Conservation (phyloP, 805 yeast species). For the Yamadazyma sp. region DNA sequence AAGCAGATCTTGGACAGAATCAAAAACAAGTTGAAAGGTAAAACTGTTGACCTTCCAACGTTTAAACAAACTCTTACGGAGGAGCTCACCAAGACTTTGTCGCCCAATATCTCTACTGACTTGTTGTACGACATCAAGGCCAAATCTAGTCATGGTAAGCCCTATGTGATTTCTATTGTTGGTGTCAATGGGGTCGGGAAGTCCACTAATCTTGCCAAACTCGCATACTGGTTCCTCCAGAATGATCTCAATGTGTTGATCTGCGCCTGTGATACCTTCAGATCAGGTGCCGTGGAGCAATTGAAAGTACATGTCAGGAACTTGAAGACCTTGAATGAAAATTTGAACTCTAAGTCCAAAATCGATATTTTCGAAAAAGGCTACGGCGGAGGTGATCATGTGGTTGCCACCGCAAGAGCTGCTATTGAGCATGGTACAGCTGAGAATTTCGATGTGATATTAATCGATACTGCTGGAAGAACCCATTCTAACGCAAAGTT, state of each 20-base stretch:
- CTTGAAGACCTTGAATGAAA: constrained; percentile 63
- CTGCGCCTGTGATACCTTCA: constrained; percentile 96
- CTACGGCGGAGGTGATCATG: constrained; percentile 93
- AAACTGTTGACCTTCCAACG: constrained; percentile 65
- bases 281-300: constrained; percentile 99
- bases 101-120: constrained; percentile 91
- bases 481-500: constrained; percentile 91
- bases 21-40: constrained; percentile 69
- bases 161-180: constrained; percentile 94
- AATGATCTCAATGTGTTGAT: constrained; percentile 82
- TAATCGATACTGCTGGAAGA: constrained; percentile 97
- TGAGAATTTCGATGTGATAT: constrained; percentile 74
- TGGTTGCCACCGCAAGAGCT: constrained; percentile 87
- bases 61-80: constrained; percentile 65
- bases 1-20: constrained; percentile 68
- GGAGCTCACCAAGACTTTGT: constrained; percentile 72
- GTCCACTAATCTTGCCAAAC: constrained; percentile 89
- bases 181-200: constrained; percentile 99
- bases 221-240: constrained; percentile 94
- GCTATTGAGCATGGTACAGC: constrained; percentile 79
- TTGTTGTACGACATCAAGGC: constrained; percentile 75
- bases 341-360: constrained; percentile 39
- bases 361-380: constrained; percentile 92
- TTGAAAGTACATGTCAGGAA: constrained; percentile 90
- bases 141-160: constrained; percentile 38